Evolutionary conservation across 805 yeast species (phyloP).

Genomic region (Candida xiaguanensis): DNA sequence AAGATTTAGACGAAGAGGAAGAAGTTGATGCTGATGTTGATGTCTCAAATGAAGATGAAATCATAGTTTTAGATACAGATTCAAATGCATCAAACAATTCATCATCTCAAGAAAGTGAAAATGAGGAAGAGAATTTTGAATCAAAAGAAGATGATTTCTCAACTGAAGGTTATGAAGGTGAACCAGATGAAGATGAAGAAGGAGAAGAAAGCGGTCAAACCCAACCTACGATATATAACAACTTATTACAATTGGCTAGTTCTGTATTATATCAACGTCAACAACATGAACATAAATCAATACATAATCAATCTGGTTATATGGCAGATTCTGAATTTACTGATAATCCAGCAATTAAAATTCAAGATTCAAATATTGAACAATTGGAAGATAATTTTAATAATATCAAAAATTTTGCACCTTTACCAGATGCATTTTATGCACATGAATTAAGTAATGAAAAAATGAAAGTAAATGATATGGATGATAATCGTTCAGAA

Average conservation of each 20-base stretch:
- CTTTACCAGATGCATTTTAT: constrained; percentile 14
- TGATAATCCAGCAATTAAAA: constrained; percentile 8
- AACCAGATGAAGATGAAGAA: constrained; percentile 5
- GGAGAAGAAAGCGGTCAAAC: constrained; percentile 7
- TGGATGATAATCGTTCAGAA: constrained; percentile 13
- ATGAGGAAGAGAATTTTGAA: background rate
- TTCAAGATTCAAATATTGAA: background rate
- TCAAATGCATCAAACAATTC: background rate
- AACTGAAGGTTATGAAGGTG: constrained; percentile 8
- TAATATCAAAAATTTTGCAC: constrained; percentile 10
- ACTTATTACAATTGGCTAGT: constrained; percentile 14
- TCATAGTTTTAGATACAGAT: background rate
- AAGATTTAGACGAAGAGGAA: background rate
- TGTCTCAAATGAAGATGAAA: background rate
- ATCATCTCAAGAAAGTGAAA: background rate
- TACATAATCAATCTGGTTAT: constrained; percentile 24
- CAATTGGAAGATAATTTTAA: background rate
- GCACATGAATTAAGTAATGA: constrained; percentile 8
- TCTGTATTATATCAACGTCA: constrained; percentile 12
- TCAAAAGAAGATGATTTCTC: constrained; percentile 5
- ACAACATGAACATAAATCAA: constrained; percentile 5
- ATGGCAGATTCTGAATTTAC: constrained; percentile 17
- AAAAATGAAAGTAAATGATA: constrained; percentile 7
- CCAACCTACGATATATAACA: constrained; percentile 6
- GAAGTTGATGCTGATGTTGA: constrained; percentile 4